A percentile compares a stretch with the other conserved stretches of the same genome.
These are phyloP conservation scores for Rhinocladiella mackenziei DNA, from an alignment of 2,329 filamentous ascomycete genomes.

Conservation along the genomic window DNA sequence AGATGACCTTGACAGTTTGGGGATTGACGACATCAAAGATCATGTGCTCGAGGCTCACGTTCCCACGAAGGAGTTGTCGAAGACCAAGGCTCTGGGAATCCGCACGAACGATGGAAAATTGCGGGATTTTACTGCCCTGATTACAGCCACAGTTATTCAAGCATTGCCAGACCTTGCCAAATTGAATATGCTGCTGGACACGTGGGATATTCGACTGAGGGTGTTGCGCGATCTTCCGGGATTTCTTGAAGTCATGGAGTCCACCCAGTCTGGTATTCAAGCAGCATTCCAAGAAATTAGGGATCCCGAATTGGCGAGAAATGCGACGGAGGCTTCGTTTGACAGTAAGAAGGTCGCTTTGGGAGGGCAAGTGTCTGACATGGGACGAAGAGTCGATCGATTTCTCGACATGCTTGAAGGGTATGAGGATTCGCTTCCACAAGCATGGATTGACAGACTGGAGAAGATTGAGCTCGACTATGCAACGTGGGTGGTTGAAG, in stretches of 20 bases:
- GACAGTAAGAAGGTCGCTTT: slow-evolving; percentile 52
- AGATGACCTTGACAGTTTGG: slow-evolving; percentile 42
- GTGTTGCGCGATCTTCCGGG: slow-evolving; percentile 70
- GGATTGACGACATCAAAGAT: slow-evolving; percentile 73
- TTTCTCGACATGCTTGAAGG: slow-evolving; percentile 88
- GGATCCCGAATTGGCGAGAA: slow-evolving; percentile 17
- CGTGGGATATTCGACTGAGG: slow-evolving; percentile 72
- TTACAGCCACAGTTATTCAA: slow-evolving; percentile 89
- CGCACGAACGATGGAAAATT: slow-evolving; percentile 61
- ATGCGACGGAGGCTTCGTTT: slow-evolving; percentile 38
- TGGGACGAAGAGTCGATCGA: slow-evolving; percentile 71
- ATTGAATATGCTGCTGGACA: slow-evolving; percentile 66
- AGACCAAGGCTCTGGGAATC: slow-evolving; percentile 38
- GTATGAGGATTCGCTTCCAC: slow-evolving; percentile 75
- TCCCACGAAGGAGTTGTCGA: slow-evolving; percentile 44
- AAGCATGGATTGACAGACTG: slow-evolving; percentile 81
- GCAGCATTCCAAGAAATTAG: slow-evolving; percentile 34
- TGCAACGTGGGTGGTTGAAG: slow-evolving; percentile 73
- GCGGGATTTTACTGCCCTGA: slow-evolving; percentile 83
- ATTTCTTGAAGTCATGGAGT: slow-evolving; percentile 61
- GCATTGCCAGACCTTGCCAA: slow-evolving; percentile 75
- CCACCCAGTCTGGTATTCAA: slow-evolving; percentile 36
- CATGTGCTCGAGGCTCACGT: slow-evolving; percentile 76
- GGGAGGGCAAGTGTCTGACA: slow-evolving; percentile 62
- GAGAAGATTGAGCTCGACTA: slow-evolving; percentile 75